Percentiles rank a stretch among this genome's conserved stretches.
Evolutionary conservation across 306 rosid species (phyloP).

Genomic region (Clitoria ternatea): DNA sequence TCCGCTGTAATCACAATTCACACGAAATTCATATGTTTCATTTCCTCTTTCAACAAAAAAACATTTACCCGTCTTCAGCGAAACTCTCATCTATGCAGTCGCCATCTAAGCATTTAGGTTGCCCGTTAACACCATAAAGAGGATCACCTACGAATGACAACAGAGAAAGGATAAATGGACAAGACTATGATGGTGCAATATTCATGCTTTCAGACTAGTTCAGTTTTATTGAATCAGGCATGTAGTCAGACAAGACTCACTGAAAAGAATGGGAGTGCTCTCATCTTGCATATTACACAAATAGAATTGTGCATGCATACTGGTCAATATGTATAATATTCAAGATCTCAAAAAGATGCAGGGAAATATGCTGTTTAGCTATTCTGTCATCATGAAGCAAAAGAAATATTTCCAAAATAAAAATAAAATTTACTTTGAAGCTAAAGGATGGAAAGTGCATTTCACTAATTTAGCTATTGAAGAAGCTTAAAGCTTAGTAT

Average conservation of each 20-base stretch:
- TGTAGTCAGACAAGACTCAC: not conserved
- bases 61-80: conserved; percentile 80
- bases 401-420: not conserved
- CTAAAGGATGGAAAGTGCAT: not conserved
- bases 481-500: not conserved
- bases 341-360: not conserved
- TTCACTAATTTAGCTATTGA: not conserved
- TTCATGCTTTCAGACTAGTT: not conserved
- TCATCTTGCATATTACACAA: not conserved
- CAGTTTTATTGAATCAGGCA: not conserved
- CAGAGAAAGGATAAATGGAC: not conserved
- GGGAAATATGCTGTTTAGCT: not conserved
- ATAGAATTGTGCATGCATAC: not conserved
- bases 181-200: not conserved
- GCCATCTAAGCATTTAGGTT: conserved; percentile 57
- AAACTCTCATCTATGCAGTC: conserved; percentile 44
- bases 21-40: too few species aligned
- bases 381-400: not conserved
- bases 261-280: not conserved
- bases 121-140: conserved; percentile 74
- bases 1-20: too few species aligned
- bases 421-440: not conserved
- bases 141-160: conserved; percentile 69
- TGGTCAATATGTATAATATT: not conserved
- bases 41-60: too few species aligned